Percentiles rank a stretch among this genome's conserved stretches.
phyloP scores from a whole-genome alignment of 768 basidiomycete species.

The Cystofilobasidium bisporidii region DNA sequence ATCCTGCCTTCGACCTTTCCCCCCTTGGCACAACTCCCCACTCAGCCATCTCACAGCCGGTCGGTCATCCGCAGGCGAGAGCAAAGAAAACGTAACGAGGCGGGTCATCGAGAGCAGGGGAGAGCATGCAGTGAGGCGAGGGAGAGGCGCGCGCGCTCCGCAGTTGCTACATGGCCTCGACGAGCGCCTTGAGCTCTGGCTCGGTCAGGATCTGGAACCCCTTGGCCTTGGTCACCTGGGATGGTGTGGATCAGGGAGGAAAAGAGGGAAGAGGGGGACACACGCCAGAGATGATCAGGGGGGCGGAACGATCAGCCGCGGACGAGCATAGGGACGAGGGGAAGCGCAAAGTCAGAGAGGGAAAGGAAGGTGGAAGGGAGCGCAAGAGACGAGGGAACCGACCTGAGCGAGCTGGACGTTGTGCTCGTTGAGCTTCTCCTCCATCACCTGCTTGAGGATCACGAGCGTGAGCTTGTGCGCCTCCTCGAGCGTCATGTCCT shows the following conservation, averaged over 20 bases:
- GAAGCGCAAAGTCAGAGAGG: neutral
- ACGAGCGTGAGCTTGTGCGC: conserved; percentile 76
- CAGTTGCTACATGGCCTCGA: conserved; percentile 59
- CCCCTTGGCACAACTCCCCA: too few species aligned
- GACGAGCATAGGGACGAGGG: neutral
- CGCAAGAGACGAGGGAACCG: conserved; percentile 29
- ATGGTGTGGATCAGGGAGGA: too few species aligned
- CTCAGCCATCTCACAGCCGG: too few species aligned
- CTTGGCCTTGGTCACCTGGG: conserved; percentile 63
- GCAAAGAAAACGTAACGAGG: too few species aligned
- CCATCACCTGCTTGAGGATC: conserved; percentile 98
- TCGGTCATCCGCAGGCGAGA: too few species aligned
- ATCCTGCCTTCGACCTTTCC: too few species aligned
- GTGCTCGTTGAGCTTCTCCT: conserved; percentile 97
- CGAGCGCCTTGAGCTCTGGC: conserved; percentile 65
- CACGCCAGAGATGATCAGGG: neutral
- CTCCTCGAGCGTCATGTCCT: conserved; percentile 86
- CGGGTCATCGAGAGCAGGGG: too few species aligned
- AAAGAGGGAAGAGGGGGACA: neutral
- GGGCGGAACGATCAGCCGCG: neutral
- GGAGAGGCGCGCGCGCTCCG: too few species aligned
- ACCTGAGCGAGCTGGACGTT: conserved; percentile 96
- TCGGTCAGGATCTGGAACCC: conserved; percentile 90
- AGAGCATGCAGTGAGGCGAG: too few species aligned
- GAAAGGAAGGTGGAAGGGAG: neutral